Evolutionary conservation across 257 asterid species (phyloP).

Genomic region (Solanum clarkiae): DNA sequence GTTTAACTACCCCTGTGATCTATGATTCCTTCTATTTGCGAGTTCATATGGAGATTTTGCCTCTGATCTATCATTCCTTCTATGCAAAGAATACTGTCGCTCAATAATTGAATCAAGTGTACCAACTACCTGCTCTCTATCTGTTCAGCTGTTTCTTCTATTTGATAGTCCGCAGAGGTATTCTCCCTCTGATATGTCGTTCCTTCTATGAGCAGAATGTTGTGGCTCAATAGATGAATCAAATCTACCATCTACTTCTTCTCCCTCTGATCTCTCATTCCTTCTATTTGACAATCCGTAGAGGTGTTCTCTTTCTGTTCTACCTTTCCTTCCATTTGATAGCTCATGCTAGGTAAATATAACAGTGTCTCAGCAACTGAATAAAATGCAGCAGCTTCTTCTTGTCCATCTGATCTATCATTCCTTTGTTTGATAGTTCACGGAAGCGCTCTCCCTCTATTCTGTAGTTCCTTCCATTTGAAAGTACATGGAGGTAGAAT

Average conservation of each 20-base stretch:
- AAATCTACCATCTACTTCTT: no score
- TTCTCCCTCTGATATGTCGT: background rate
- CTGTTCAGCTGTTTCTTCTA: no score
- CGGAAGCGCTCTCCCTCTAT: background rate
- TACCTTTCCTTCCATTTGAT: background rate
- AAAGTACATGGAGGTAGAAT: background rate
- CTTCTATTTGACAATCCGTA: background rate
- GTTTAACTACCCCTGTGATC: background rate
- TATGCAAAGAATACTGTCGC: no score
- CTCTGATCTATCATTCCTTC: background rate
- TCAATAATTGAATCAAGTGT: no score
- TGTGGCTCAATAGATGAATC: no score
- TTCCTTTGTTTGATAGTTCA: conserved; percentile 23
- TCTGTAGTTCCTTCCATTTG: background rate
- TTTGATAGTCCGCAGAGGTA: no score
- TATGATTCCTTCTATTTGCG: conserved; percentile 8
- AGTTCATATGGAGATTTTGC: conserved; percentile 14
- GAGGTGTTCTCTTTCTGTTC: background rate
- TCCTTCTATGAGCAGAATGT: background rate
- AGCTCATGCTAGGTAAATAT: background rate
- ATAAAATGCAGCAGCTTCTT: no score
- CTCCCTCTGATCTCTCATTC: no score
- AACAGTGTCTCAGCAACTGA: no score
- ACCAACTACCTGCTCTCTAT: background rate
- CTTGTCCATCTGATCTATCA: background rate